Conservation (phyloP, 176 grass and related monocot genomes). For the Microstegium vimineum region DNA sequence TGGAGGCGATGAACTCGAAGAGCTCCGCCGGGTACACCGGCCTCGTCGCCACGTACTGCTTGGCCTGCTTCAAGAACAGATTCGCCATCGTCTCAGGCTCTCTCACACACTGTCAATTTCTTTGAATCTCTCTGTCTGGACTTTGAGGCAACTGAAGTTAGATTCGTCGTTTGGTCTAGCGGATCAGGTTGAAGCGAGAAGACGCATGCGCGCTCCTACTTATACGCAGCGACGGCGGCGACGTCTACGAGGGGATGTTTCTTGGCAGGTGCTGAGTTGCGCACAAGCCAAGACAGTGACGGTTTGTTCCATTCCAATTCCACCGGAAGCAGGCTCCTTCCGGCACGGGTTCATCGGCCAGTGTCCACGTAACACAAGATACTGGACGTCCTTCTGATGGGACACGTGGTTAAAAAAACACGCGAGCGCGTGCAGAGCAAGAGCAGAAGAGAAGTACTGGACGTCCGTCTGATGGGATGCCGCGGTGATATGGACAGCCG, state of each 20-base stretch:
- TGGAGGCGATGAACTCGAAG: constrained; percentile 72
- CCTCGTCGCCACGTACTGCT: constrained; percentile 65
- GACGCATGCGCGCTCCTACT: background rate
- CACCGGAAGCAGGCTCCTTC: background rate
- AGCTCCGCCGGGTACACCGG: constrained; percentile 72
- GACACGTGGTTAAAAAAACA: background rate
- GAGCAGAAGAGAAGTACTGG: no score
- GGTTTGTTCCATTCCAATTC: background rate
- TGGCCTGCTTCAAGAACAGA: constrained; percentile 85
- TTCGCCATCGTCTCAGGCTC: constrained; percentile 49
- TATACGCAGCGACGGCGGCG: background rate
- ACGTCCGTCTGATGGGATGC: background rate
- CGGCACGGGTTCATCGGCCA: background rate
- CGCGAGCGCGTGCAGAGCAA: background rate
- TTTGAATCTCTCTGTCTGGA: background rate
- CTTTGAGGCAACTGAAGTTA: background rate
- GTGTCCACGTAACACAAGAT: background rate
- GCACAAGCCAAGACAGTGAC: background rate
- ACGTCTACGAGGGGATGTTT: background rate
- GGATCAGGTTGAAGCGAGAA: background rate
- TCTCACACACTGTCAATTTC: background rate
- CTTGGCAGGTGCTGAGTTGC: background rate
- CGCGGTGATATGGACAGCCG: background rate
- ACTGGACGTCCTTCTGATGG: no score
- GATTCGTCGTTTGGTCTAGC: background rate